phyloP scores from a whole-genome alignment of 2,329 filamentous ascomycete species.

The Sclerotinia sclerotiorum region DNA sequence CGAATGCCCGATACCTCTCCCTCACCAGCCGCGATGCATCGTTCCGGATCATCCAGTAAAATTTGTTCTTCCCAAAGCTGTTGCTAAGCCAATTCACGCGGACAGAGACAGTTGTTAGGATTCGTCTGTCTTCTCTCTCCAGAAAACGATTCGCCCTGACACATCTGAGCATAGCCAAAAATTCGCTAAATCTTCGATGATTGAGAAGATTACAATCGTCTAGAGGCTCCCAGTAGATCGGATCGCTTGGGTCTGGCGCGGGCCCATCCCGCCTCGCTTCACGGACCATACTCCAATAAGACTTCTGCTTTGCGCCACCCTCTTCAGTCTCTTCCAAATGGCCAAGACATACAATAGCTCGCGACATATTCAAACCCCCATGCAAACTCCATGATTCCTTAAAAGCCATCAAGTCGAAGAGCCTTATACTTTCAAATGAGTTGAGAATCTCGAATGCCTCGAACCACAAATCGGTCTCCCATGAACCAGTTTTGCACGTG shows the following conservation, averaged over 20 bases:
- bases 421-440: neutral
- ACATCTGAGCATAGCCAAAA: neutral
- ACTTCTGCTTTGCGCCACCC: neutral
- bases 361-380: neutral
- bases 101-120: neutral
- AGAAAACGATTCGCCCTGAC: neutral
- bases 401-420: neutral
- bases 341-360: neutral
- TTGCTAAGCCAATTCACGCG: neutral
- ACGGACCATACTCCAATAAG: neutral
- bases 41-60: neutral
- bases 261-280: neutral
- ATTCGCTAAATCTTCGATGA: neutral
- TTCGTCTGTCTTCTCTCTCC: neutral
- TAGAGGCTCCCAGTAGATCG: neutral
- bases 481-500: neutral
- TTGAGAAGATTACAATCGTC: neutral
- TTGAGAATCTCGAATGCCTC: neutral
- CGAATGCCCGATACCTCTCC: neutral
- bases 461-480: neutral
- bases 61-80: neutral
- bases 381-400: neutral
- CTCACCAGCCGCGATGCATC: neutral
- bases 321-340: neutral
- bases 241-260: neutral